Evolutionary conservation across 768 basidiomycete genomes (phyloP).

Genomic region (Ramaria sp.): DNA sequence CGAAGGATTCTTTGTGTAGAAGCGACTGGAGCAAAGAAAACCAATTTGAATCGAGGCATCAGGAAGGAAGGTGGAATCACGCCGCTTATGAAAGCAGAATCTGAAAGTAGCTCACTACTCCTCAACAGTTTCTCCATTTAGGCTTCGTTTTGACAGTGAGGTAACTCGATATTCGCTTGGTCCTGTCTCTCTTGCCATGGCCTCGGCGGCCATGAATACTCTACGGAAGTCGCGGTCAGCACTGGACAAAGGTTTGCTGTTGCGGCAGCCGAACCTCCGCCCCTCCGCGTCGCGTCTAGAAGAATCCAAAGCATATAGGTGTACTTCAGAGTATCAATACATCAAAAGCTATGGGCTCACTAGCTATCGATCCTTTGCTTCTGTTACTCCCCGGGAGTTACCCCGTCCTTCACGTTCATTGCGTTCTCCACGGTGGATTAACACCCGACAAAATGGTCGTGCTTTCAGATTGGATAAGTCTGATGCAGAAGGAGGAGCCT

Average conservation of each 20-base stretch:
- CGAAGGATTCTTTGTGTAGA: conserved; percentile 31
- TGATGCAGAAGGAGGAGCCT: conserved; percentile 16
- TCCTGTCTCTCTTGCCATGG: neutral
- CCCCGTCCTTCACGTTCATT: conserved; percentile 23
- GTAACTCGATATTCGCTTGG: neutral
- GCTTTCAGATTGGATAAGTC: conserved; percentile 14
- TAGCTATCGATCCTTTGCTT: conserved; percentile 1
- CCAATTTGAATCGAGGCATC: conserved; percentile 32
- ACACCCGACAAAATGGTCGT: conserved; percentile 17
- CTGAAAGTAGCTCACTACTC: neutral
- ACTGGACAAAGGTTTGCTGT: neutral
- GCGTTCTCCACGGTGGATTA: conserved; percentile 28
- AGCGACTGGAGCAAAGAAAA: conserved; percentile 38
- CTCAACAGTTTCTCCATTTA: neutral
- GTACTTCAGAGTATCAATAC: neutral
- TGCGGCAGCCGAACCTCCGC: neutral
- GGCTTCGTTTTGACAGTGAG: neutral
- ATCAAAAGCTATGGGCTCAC: neutral
- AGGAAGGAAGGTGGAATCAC: neutral
- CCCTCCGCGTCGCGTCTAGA: neutral
- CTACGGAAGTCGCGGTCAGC: conserved; percentile 3
- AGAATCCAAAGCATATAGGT: neutral
- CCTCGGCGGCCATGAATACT: neutral
- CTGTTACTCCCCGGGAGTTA: neutral
- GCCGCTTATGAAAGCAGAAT: neutral